Percentiles rank a stretch among this genome's conserved stretches.
phyloP scores from a whole-genome alignment of 2,329 filamentous ascomycete species.

The Neocucurbitaria cava region DNA sequence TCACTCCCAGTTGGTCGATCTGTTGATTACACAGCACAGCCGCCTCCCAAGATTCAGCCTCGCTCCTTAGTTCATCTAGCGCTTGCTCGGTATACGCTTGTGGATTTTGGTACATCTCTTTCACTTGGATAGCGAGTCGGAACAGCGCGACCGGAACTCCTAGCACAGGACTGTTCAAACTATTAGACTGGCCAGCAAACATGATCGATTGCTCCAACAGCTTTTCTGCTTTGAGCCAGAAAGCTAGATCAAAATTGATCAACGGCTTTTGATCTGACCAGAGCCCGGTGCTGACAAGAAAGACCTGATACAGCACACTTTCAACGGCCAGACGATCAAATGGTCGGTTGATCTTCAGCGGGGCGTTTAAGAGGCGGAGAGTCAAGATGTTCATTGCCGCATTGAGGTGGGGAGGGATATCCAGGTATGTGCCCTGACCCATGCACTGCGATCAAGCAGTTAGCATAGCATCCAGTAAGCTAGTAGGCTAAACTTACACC shows the following conservation, averaged over 20 bases:
- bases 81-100: not conserved
- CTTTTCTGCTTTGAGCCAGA: constrained; percentile 20
- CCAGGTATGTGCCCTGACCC: constrained; percentile 16
- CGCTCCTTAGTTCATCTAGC: constrained; percentile 6
- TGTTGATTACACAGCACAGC: constrained; percentile 9
- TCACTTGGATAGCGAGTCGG: constrained; percentile 16
- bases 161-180: constrained; percentile 24
- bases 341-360: constrained; percentile 3
- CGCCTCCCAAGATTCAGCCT: constrained; percentile 21
- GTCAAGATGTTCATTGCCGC: constrained; percentile 17
- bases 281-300: constrained; percentile 19
- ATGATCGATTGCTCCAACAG: constrained; percentile 10
- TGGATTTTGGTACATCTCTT: constrained; percentile 14
- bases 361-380: constrained; percentile 12
- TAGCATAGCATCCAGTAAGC: not conserved
- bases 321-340: constrained; percentile 25
- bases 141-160: constrained; percentile 20
- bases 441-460: constrained; percentile 9
- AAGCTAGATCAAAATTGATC: constrained; percentile 15
- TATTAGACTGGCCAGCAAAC: constrained; percentile 15
- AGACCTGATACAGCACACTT: constrained; percentile 26
- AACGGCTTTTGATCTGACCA: constrained; percentile 19
- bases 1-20: constrained; percentile 5
- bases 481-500: constrained; percentile 7
- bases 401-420: constrained; percentile 18